These are phyloP conservation scores for Psophocarpus tetragonolobus DNA, from an alignment of 306 rosid species.

Conservation along the genomic window DNA sequence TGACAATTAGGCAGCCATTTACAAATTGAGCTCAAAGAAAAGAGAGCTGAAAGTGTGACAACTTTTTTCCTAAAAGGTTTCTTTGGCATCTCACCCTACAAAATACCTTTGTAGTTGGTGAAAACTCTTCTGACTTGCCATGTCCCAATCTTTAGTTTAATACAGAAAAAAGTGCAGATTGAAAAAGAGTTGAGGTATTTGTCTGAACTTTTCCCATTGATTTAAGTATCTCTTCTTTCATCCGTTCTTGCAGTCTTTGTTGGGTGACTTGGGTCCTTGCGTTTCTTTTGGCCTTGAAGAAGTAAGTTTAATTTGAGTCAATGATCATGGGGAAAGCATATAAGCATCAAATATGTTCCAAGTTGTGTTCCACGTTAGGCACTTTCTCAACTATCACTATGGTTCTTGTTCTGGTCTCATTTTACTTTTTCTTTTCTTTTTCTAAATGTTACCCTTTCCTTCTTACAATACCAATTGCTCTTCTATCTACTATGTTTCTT, in stretches of 20 bases:
- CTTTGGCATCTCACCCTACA: conserved; percentile 12
- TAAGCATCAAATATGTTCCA: conserved; percentile 30
- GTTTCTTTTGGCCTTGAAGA: background rate
- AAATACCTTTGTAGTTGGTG: background rate
- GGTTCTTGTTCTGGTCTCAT: conserved; percentile 40
- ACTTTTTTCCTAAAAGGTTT: conserved; percentile 31
- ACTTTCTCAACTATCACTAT: conserved; percentile 24
- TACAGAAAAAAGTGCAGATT: background rate
- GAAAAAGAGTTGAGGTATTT: conserved; percentile 15
- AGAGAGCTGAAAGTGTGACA: conserved; percentile 20
- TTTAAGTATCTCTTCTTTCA: background rate
- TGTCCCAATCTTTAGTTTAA: background rate
- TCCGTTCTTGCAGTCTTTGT: conserved; percentile 1
- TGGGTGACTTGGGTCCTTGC: too few species aligned
- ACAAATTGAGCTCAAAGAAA: background rate
- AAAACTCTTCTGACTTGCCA: background rate
- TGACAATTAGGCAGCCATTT: conserved; percentile 33
- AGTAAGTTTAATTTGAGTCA: conserved; percentile 4
- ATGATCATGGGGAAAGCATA: conserved; percentile 47
- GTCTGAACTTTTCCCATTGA: background rate
- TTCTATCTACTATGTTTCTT: conserved; percentile 49
- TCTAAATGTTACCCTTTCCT: conserved; percentile 45
- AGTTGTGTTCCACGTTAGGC: conserved; percentile 26
- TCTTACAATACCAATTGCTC: conserved; percentile 40
- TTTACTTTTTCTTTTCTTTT: conserved; percentile 37